phyloP scores from a whole-genome alignment of 2,329 filamentous ascomycete genomes.

The Alternaria metachromatica region DNA sequence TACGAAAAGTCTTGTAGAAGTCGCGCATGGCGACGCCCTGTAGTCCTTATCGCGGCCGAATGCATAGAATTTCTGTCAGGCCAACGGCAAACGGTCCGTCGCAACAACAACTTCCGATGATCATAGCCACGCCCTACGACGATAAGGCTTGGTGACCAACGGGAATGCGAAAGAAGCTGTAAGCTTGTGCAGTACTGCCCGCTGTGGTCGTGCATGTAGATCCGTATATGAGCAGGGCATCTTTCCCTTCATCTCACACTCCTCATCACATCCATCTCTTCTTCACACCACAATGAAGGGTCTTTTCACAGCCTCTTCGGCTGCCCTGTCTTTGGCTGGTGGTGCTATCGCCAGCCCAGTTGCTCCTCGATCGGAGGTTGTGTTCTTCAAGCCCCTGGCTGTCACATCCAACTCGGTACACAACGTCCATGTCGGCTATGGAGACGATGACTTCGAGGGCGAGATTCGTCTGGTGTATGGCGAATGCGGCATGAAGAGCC shows the following conservation, averaged over 20 bases:
- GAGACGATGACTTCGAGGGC: constrained; percentile 51
- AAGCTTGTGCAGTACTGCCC: neutral
- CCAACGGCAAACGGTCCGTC: constrained; percentile 1
- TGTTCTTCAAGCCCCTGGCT: constrained; percentile 42
- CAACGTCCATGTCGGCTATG: constrained; percentile 58
- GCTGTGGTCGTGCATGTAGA: neutral
- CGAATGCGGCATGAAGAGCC: constrained; percentile 48
- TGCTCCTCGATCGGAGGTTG: constrained; percentile 26
- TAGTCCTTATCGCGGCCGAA: constrained; percentile 25
- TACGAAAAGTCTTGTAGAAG: constrained; percentile 1
- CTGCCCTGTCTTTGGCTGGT: constrained; percentile 35
- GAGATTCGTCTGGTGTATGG: constrained; percentile 56
- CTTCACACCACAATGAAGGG: constrained; percentile 32
- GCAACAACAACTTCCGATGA: neutral
- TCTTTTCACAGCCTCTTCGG: constrained; percentile 34
- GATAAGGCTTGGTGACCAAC: constrained; percentile 32
- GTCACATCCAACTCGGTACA: constrained; percentile 54
- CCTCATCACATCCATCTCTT: neutral
- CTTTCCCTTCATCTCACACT: neutral
- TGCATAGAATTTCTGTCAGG: constrained; percentile 3
- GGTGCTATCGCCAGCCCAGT: constrained; percentile 27
- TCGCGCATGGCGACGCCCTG: neutral
- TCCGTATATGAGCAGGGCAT: constrained; percentile 22
- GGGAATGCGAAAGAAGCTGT: constrained; percentile 8
- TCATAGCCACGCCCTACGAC: neutral